phyloP scores from a whole-genome alignment of 371 early-diverging fungal species.

The Mucor plumbeus region DNA sequence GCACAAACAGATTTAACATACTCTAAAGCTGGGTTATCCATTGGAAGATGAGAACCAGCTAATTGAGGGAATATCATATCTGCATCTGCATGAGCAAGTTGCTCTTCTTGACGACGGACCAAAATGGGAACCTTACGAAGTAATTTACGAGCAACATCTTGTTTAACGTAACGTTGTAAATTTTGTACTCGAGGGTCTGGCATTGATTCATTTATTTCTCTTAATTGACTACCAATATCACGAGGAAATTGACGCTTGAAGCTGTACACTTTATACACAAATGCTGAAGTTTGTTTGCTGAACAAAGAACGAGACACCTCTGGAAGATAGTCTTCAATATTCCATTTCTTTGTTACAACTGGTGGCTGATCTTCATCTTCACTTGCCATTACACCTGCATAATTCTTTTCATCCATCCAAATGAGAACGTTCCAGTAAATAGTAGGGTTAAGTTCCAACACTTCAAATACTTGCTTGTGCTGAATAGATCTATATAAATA shows the following conservation, averaged over 20 bases:
- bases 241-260: conserved; percentile 23
- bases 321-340: conserved; percentile 87
- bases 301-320: conserved; percentile 73
- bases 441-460: conserved; percentile 65
- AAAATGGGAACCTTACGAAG: conserved; percentile 38
- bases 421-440: conserved; percentile 82
- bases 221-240: conserved; percentile 15
- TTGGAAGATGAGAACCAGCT: conserved; percentile 69
- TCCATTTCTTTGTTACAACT: conserved; percentile 70
- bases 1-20: conserved; percentile 77
- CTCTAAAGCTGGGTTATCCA: conserved; percentile 76
- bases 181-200: conserved; percentile 37
- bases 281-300: conserved; percentile 32
- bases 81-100: conserved; percentile 13
- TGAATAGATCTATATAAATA: conserved; percentile 76
- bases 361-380: conserved; percentile 13
- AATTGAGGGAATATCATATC: conserved; percentile 67
- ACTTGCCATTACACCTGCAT: conserved; percentile 69
- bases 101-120: conserved; percentile 33
- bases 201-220: conserved; percentile 17
- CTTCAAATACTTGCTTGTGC: conserved; percentile 76
- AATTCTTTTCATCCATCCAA: conserved; percentile 95
- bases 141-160: conserved; percentile 54
- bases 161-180: conserved; percentile 46
- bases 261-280: conserved; percentile 25